A percentile compares a stretch with the other conserved stretches of the same genome.
These are phyloP conservation scores for Eleusine indica DNA, from an alignment of 176 grass and related monocot genomes.

Conservation along the genomic window DNA sequence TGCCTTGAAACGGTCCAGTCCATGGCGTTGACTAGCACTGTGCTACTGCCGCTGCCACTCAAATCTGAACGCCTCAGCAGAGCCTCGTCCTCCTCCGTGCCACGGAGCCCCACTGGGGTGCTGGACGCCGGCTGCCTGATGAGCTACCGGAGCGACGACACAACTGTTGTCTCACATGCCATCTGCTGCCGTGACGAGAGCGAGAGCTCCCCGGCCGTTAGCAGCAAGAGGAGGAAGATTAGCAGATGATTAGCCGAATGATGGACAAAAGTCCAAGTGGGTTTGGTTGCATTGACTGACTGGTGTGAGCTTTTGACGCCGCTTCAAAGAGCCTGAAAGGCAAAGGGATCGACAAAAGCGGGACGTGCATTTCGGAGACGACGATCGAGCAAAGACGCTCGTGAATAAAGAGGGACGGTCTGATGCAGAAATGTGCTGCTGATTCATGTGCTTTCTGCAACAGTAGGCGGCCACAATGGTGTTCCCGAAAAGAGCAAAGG, in stretches of 20 bases:
- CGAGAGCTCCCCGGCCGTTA: slow-evolving; percentile 46
- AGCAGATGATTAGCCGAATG: slow-evolving; percentile 56
- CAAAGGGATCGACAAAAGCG: slow-evolving; percentile 38
- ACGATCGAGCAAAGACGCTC: slow-evolving; percentile 18
- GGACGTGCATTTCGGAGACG: slow-evolving; percentile 30
- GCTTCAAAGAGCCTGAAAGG: slow-evolving; percentile 40
- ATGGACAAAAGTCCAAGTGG: slow-evolving; percentile 11
- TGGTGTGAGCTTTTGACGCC: slow-evolving; percentile 33
- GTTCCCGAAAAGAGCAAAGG: slow-evolving; percentile 26
- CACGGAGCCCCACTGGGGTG: slow-evolving; percentile 83
- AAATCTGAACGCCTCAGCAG: slow-evolving; percentile 24
- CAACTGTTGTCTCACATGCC: slow-evolving; percentile 37
- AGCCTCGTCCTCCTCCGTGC: slow-evolving; percentile 39
- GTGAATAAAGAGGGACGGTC: slow-evolving; percentile 43
- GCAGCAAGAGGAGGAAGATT: slow-evolving; percentile 92
- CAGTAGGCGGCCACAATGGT: slow-evolving; percentile 24
- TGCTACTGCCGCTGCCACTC: not conserved
- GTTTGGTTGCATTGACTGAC: slow-evolving; percentile 36
- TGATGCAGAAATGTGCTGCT: slow-evolving; percentile 6
- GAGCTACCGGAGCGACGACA: slow-evolving; percentile 61
- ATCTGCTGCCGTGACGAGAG: slow-evolving; percentile 28
- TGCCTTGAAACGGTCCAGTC: slow-evolving; percentile 66
- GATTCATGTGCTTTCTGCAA: slow-evolving; percentile 22
- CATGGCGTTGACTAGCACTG: slow-evolving; percentile 35
- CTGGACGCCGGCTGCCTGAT: slow-evolving; percentile 90